Evolutionary conservation across 305 asterid species (phyloP).

Genomic region (Fraxinus baroniana): DNA sequence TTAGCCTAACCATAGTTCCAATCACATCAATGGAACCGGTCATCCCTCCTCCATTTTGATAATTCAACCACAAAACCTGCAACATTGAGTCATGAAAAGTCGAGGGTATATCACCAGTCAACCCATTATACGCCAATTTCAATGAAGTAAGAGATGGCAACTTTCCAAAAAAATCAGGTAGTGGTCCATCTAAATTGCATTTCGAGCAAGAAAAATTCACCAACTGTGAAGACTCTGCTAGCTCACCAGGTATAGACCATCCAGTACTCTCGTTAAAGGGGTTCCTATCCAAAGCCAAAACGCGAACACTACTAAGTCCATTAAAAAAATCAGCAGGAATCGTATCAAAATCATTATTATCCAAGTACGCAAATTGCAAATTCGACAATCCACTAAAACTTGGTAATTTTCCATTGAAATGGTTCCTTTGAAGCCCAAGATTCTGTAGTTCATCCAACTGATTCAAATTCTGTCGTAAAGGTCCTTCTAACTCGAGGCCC

Average conservation of each 20-base stretch:
- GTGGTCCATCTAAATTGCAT: constrained; percentile 59
- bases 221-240: constrained; percentile 58
- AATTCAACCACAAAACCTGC: constrained; percentile 74
- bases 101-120: constrained; percentile 54
- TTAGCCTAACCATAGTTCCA: constrained; percentile 52
- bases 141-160: constrained; percentile 55
- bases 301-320: constrained; percentile 56
- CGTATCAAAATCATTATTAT: constrained; percentile 56
- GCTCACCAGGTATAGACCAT: constrained; percentile 58
- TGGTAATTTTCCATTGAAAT: constrained; percentile 61
- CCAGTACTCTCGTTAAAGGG: constrained; percentile 62
- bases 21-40: constrained; percentile 57
- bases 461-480: constrained; percentile 64
- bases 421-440: constrained; percentile 70
- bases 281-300: constrained; percentile 62
- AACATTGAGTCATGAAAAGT: constrained; percentile 54
- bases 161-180: constrained; percentile 66
- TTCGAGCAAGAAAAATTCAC: constrained; percentile 60
- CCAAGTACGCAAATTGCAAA: constrained; percentile 61
- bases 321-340: constrained; percentile 64
- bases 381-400: constrained; percentile 66
- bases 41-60: constrained; percentile 64
- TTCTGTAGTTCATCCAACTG: constrained; percentile 51
- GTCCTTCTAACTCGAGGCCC: constrained; percentile 59
- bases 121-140: constrained; percentile 43